A percentile compares a stretch with the other conserved stretches of the same genome.
Evolutionary conservation across 139 green algal species (phyloP).

Genomic region (Coccomyxa sp.): DNA sequence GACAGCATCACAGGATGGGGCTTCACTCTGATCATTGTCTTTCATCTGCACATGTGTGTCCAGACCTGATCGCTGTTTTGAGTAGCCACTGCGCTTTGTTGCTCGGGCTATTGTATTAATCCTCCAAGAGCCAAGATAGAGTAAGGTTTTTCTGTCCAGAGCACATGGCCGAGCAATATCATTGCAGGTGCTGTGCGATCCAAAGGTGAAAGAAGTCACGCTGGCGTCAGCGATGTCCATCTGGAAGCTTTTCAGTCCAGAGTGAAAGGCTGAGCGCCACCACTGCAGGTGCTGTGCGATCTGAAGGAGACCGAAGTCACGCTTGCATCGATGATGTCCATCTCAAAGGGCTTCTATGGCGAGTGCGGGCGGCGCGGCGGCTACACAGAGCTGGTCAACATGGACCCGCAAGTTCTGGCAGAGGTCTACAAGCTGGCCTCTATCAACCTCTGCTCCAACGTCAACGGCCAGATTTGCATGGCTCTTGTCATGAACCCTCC

Average conservation of each 20-base stretch:
- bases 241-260: too few species aligned
- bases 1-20: too few species aligned
- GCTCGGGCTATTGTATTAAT: too few species aligned
- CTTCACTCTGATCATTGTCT: too few species aligned
- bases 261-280: too few species aligned
- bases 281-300: conserved; percentile 38
- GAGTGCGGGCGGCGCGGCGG: conserved; percentile 58
- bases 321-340: conserved; percentile 83
- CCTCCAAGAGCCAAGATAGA: too few species aligned
- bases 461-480: conserved; percentile 82
- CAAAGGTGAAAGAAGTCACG: conserved; percentile 46
- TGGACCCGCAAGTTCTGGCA: conserved; percentile 56
- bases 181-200: conserved; percentile 41
- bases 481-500: conserved; percentile 89
- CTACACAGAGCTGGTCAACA: conserved; percentile 87
- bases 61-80: too few species aligned
- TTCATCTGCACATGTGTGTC: too few species aligned
- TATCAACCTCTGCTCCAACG: conserved; percentile 92
- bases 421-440: conserved; percentile 87
- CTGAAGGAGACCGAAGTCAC: conserved; percentile 48
- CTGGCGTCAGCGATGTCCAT: conserved; percentile 86
- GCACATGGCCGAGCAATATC: too few species aligned
- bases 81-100: too few species aligned
- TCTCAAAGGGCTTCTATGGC: conserved; percentile 65
- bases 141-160: too few species aligned